These are phyloP conservation scores for Wickerhamomyces pijperi DNA, from an alignment of 805 yeast genomes.

Conservation along the genomic window DNA sequence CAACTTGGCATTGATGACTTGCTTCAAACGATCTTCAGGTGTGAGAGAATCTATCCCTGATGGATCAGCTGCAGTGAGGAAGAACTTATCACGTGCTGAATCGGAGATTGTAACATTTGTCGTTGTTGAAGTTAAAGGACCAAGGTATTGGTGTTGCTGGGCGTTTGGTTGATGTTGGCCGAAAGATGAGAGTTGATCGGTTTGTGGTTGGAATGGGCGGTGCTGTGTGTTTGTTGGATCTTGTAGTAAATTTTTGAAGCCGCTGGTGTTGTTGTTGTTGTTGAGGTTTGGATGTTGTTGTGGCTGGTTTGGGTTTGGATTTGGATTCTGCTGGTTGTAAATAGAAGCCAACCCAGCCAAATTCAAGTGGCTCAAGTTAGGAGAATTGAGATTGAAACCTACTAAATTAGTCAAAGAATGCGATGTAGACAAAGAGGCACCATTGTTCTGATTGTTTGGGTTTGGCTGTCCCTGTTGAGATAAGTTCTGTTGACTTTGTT, in stretches of 20 bases:
- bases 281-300: conserved; percentile 7
- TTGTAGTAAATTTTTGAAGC: no score
- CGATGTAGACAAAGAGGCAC: conserved; percentile 9
- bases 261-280: conserved; percentile 3
- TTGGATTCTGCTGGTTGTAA: conserved; percentile 8
- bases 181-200: conserved; percentile 3
- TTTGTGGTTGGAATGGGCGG: conserved; percentile 4
- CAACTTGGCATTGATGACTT: conserved; percentile 86
- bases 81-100: conserved; percentile 85
- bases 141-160: conserved; percentile 6
- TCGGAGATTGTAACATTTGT: conserved; percentile 26
- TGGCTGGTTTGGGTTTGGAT: no score
- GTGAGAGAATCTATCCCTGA: conserved; percentile 44
- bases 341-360: conserved; percentile 5
- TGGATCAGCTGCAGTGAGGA: conserved; percentile 94
- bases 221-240: no score
- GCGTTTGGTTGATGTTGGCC: conserved; percentile 5
- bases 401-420: conserved; percentile 19
- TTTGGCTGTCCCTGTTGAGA: neutral
- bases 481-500: neutral
- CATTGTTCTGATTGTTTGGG: conserved; percentile 1
- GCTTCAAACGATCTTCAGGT: conserved; percentile 86
- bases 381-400: conserved; percentile 15
- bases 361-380: conserved; percentile 10
- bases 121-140: conserved; percentile 4